A percentile compares a stretch with the other conserved stretches of the same genome.
These are phyloP conservation scores for Ophiostoma perfectum DNA, from an alignment of 2,329 filamentous ascomycete species.

Conservation along the genomic window DNA sequence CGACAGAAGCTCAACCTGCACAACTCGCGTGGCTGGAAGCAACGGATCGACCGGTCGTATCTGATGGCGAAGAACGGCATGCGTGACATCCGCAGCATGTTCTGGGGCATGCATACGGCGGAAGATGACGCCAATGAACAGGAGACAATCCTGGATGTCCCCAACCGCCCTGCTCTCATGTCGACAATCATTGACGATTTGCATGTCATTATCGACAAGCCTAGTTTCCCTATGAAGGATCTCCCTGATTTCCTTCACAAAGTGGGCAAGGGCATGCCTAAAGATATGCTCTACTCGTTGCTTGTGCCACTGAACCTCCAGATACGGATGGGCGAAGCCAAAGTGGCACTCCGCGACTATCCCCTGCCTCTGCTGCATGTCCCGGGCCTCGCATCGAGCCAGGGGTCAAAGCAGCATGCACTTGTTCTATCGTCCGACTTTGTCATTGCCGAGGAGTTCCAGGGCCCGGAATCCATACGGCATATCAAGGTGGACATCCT, in stretches of 20 bases:
- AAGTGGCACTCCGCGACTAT: slow-evolving; percentile 84
- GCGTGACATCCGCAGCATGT: slow-evolving; percentile 69
- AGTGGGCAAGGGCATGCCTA: slow-evolving; percentile 94
- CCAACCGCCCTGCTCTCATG: slow-evolving; percentile 78
- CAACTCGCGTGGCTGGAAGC: slow-evolving; percentile 88
- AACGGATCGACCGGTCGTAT: slow-evolving; percentile 74
- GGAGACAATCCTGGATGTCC: slow-evolving; percentile 80
- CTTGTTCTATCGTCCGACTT: slow-evolving; percentile 85
- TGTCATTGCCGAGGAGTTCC: slow-evolving; percentile 89
- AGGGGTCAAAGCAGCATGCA: slow-evolving; percentile 62
- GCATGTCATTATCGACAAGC: slow-evolving; percentile 81
- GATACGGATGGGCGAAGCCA: slow-evolving; percentile 83
- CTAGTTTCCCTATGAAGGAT: slow-evolving; percentile 77
- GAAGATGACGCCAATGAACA: slow-evolving; percentile 76
- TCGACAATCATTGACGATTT: slow-evolving; percentile 76
- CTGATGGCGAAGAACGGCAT: slow-evolving; percentile 65
- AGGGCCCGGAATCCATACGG: slow-evolving; percentile 72
- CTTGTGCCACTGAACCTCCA: slow-evolving; percentile 85
- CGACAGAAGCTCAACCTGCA: slow-evolving; percentile 67
- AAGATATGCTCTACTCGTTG: slow-evolving; percentile 83
- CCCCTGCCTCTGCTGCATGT: slow-evolving; percentile 88
- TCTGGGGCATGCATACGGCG: slow-evolving; percentile 76
- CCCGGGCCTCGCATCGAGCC: slow-evolving; percentile 66
- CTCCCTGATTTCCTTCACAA: slow-evolving; percentile 78
- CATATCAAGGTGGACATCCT: slow-evolving; percentile 79